Evolutionary conservation across 176 grass and related monocot species (phyloP).

Genomic region (Rhynchospora pubera): DNA sequence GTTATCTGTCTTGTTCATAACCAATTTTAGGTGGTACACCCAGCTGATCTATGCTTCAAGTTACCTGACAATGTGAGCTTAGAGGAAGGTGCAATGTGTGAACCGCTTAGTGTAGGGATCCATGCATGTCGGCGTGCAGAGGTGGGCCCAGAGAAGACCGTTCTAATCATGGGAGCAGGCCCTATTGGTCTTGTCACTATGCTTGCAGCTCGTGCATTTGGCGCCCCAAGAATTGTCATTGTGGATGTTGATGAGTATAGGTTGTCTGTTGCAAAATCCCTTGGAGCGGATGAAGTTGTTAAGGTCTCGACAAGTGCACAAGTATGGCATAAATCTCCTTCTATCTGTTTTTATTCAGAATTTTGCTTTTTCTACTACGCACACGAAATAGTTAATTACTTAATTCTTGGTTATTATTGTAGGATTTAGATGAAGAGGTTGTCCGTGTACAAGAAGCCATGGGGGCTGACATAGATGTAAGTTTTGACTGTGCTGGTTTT

Average conservation of each 20-base stretch:
- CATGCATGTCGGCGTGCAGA: slow-evolving; percentile 77
- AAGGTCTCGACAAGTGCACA: slow-evolving; percentile 27
- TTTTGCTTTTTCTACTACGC: slow-evolving; percentile 1
- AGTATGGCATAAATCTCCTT: slow-evolving; percentile 5
- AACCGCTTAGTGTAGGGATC: slow-evolving; percentile 89
- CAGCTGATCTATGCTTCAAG: slow-evolving; percentile 85
- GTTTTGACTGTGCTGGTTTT: slow-evolving; percentile 79
- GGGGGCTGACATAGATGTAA: slow-evolving; percentile 59
- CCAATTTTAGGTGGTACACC: slow-evolving; percentile 56
- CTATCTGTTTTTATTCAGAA: neutral
- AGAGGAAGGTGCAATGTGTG: slow-evolving; percentile 97
- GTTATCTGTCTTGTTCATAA: neutral
- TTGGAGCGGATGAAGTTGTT: slow-evolving; percentile 63
- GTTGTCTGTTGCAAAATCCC: slow-evolving; percentile 46
- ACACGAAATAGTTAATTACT: neutral
- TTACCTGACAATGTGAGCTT: slow-evolving; percentile 63
- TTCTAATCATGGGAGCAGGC: slow-evolving; percentile 71
- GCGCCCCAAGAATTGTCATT: slow-evolving; percentile 45
- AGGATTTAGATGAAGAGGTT: slow-evolving; percentile 53
- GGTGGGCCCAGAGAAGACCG: slow-evolving; percentile 54
- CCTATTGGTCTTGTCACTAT: slow-evolving; percentile 73
- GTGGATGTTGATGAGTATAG: slow-evolving; percentile 82
- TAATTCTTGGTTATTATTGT: neutral
- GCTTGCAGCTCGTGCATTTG: slow-evolving; percentile 65
- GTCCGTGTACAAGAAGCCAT: slow-evolving; percentile 39